Conservation (phyloP, 495 filamentous ascomycete species). For the Talaromyces nanjingensis region DNA sequence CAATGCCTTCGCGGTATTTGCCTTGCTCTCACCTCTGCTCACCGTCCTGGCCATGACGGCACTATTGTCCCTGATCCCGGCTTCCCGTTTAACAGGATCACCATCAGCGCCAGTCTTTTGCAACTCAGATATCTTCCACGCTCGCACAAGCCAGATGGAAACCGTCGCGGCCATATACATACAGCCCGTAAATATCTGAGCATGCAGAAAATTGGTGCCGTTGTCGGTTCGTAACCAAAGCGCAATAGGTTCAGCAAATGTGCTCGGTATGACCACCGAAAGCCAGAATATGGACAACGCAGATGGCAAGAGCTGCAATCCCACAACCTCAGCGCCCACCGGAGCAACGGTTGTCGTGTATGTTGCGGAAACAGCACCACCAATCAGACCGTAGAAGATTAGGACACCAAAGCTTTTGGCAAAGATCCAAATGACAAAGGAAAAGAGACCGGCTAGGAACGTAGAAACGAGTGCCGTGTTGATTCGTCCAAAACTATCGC, state of each 20-base stretch:
- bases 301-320: slow-evolving; percentile 62
- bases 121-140: slow-evolving; percentile 35
- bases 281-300: slow-evolving; percentile 74
- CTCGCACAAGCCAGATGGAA: slow-evolving; percentile 43
- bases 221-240: slow-evolving; percentile 51
- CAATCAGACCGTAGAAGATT: slow-evolving; percentile 63
- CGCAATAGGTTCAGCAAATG: slow-evolving; percentile 68
- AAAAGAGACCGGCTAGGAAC: slow-evolving; percentile 56
- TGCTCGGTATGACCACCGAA: slow-evolving; percentile 62
- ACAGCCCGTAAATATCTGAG: slow-evolving; percentile 61
- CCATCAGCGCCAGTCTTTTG: not conserved
- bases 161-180: slow-evolving; percentile 55
- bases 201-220: slow-evolving; percentile 46
- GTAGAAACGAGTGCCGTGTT: slow-evolving; percentile 64
- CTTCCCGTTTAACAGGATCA: not conserved
- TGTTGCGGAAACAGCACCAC: slow-evolving; percentile 63
- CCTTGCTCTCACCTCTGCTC: not conserved
- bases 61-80: not conserved
- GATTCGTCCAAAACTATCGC: slow-evolving; percentile 64
- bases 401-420: slow-evolving; percentile 58
- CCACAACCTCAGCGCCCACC: slow-evolving; percentile 72
- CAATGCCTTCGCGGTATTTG: not conserved
- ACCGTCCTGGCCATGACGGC: not conserved
- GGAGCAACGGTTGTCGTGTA: slow-evolving; percentile 68
- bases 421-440: slow-evolving; percentile 68